Conservation (phyloP, 176 grass and related monocot genomes). For the Avena atlantica region DNA sequence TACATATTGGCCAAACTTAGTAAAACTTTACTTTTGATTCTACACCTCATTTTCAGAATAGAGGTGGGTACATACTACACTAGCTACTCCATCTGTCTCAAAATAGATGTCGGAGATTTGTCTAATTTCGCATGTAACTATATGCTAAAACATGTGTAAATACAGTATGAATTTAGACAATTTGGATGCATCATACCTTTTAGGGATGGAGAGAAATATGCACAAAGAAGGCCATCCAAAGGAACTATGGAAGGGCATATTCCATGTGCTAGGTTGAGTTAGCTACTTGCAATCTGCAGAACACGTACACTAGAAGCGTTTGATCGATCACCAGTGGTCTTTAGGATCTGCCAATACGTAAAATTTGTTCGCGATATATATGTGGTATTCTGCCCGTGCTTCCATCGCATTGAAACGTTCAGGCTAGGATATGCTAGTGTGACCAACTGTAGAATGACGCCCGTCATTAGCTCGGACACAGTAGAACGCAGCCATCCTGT, state of each 20-base stretch:
- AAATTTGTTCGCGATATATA: background rate
- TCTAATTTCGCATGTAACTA: no score
- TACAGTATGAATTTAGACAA: no score
- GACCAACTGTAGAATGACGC: background rate
- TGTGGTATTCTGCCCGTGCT: background rate
- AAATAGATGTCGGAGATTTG: no score
- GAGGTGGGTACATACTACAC: background rate
- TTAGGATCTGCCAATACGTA: background rate
- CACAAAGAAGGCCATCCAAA: background rate
- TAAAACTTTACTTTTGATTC: no score
- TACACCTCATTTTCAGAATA: no score
- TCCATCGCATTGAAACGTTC: background rate
- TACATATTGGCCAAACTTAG: no score
- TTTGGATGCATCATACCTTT: background rate
- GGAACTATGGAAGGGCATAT: background rate
- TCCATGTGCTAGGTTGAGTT: background rate
- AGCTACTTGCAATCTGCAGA: background rate
- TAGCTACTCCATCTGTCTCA: background rate
- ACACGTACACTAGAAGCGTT: background rate
- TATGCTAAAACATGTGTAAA: no score
- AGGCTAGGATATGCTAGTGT: background rate
- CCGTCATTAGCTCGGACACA: background rate
- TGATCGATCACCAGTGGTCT: background rate
- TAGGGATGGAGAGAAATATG: background rate
- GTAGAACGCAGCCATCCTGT: constrained; percentile 29